Conservation (phyloP, 169 alveolate genomes). For the Fabrea salina region DNA sequence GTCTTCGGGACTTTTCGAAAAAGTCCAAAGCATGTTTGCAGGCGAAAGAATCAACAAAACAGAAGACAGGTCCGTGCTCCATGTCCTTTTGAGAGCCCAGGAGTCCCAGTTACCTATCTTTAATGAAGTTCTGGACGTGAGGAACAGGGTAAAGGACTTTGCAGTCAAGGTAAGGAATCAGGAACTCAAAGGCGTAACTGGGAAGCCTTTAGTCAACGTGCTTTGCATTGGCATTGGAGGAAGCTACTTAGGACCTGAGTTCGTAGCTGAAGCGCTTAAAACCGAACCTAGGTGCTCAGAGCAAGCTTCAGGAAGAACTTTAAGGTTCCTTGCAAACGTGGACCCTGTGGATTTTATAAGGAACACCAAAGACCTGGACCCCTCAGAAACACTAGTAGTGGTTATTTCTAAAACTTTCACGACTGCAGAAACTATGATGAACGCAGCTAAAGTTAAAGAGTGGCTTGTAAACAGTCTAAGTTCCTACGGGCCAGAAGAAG, state of each 20-base stretch:
- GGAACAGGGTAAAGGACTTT: conserved; percentile 69
- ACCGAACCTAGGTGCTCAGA: conserved; percentile 67
- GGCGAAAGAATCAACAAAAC: conserved; percentile 93
- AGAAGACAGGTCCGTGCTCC: conserved; percentile 95
- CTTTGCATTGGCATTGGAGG: conserved; percentile 99
- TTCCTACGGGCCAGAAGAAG: conserved; percentile 51
- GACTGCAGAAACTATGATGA: conserved; percentile 99
- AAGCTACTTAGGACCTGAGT: conserved; percentile 95
- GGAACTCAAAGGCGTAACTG: conserved; percentile 88
- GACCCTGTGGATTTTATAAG: conserved; percentile 96
- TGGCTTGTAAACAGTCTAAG: conserved; percentile 83
- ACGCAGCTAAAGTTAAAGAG: conserved; percentile 91
- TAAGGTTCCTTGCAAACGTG: conserved; percentile 97
- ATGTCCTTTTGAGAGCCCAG: conserved; percentile 92
- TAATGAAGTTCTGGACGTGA: conserved; percentile 64
- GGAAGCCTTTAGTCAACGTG: conserved; percentile 86
- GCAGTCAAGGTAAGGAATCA: conserved; percentile 84
- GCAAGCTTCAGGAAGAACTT: conserved; percentile 62
- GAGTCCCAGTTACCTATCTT: conserved; percentile 16
- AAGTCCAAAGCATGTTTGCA: conserved; percentile 59
- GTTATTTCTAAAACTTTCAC: conserved; percentile 98
- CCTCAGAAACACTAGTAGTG: conserved; percentile 92
- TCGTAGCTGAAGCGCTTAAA: conserved; percentile 90
- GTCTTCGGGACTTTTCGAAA: conserved; percentile 50
- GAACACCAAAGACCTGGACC: conserved; percentile 90